Percentiles rank a stretch among this genome's conserved stretches.
Evolutionary conservation across 2,329 filamentous ascomycete species (phyloP).

Genomic region (Trichoderma sp.): DNA sequence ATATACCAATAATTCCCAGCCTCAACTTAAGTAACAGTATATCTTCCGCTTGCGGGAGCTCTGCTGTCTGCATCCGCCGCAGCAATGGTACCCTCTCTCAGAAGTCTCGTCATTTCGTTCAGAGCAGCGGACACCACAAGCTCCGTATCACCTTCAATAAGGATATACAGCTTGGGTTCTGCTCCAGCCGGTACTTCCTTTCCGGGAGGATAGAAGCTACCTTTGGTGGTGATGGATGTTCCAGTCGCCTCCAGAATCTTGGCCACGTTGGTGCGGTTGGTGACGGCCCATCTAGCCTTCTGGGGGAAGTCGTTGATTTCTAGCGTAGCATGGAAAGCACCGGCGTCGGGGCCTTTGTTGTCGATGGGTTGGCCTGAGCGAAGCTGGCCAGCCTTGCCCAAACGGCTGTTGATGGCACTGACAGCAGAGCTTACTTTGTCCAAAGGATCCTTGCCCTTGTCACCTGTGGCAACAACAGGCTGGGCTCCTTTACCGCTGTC

Average conservation of each 20-base stretch:
- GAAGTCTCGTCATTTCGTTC: constrained; percentile 80
- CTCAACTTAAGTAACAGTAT: constrained; percentile 70
- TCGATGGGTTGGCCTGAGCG: constrained; percentile 93
- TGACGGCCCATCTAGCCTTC: constrained; percentile 97
- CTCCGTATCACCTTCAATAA: constrained; percentile 97
- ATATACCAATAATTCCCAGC: not conserved
- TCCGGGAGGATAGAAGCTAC: constrained; percentile 80
- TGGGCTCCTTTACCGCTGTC: constrained; percentile 45
- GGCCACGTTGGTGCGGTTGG: constrained; percentile 95
- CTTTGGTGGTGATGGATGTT: constrained; percentile 96
- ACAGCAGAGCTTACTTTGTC: constrained; percentile 91
- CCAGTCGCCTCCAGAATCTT: constrained; percentile 96
- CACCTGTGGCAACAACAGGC: constrained; percentile 56
- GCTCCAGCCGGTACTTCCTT: constrained; percentile 75
- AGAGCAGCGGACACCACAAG: constrained; percentile 88
- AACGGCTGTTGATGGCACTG: constrained; percentile 84
- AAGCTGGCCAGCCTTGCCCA: constrained; percentile 86
- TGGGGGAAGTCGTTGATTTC: constrained; percentile 99
- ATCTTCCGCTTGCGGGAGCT: constrained; percentile 76
- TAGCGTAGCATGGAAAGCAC: constrained; percentile 92
- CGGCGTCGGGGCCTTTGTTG: constrained; percentile 97
- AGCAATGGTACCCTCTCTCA: constrained; percentile 88
- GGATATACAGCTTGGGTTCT: constrained; percentile 93
- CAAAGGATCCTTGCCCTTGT: constrained; percentile 67
- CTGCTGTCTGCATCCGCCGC: constrained; percentile 84